Percentiles rank a stretch among this genome's conserved stretches.
Conservation (phyloP, 2,329 filamentous ascomycete genomes). For the Penicillium sp. region DNA sequence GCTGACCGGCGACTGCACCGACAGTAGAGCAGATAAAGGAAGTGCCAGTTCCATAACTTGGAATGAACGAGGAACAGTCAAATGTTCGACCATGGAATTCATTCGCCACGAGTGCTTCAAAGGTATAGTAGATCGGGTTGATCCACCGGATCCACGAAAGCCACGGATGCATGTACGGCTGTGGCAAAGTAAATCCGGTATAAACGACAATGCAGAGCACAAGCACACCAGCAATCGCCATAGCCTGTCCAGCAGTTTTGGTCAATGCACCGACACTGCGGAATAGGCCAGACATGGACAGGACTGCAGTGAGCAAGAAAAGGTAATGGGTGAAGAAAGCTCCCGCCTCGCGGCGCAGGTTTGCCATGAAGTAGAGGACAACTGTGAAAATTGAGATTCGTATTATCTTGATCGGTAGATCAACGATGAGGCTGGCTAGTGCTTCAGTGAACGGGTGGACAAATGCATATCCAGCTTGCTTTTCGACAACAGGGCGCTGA, state of each 20-base stretch:
- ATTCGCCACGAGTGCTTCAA: conserved; percentile 33
- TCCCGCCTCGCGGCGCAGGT: conserved; percentile 69
- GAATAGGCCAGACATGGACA: conserved; percentile 56
- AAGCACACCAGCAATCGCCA: conserved; percentile 47
- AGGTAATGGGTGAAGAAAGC: conserved; percentile 80
- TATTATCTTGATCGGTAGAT: conserved; percentile 71
- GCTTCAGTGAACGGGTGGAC: conserved; percentile 28
- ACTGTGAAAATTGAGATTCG: conserved; percentile 75
- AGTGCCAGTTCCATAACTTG: conserved; percentile 18
- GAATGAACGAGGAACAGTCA: conserved; percentile 22
- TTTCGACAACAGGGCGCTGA: conserved; percentile 30
- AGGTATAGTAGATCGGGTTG: conserved; percentile 35
- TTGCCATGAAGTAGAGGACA: conserved; percentile 81
- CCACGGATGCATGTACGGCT: conserved; percentile 51
- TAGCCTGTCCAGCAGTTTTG: conserved; percentile 48
- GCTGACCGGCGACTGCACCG: conserved; percentile 55
- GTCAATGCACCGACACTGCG: conserved; percentile 51
- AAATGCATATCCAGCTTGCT: conserved; percentile 33
- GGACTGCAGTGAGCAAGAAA: conserved; percentile 25
- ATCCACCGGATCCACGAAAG: conserved; percentile 45
- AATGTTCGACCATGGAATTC: conserved; percentile 33
- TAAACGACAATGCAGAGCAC: conserved; percentile 36
- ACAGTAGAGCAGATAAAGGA: conserved; percentile 21
- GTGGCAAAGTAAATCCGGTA: conserved; percentile 41
- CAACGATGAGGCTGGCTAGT: conserved; percentile 20